Evolutionary conservation across 192 early-diverging fungal genomes (phyloP).

Genomic region (Diversispora epigaea): DNA sequence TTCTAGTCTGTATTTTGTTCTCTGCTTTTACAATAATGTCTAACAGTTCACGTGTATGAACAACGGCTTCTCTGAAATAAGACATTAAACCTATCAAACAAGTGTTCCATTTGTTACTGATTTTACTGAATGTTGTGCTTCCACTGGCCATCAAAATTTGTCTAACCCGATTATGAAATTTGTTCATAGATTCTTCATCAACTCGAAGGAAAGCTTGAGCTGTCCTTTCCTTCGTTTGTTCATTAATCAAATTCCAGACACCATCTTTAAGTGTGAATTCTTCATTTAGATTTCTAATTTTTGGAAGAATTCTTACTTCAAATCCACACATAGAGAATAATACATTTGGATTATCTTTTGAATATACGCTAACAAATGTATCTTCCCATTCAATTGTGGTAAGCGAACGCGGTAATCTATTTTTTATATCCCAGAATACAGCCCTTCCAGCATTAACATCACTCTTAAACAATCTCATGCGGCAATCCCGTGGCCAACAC

Average conservation of each 20-base stretch:
- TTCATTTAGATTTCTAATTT: conserved; percentile 78
- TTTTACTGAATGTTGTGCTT: conserved; percentile 96
- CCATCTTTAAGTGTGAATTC: conserved; percentile 88
- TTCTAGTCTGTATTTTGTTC: conserved; percentile 98
- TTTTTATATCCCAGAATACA: conserved; percentile 99
- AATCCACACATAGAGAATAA: conserved; percentile 91
- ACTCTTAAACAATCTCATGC: conserved; percentile 99
- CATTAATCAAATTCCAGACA: conserved; percentile 94
- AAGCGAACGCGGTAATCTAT: conserved; percentile 92
- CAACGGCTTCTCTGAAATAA: conserved; percentile 96
- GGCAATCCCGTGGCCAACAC: conserved; percentile 98
- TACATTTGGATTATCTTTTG: conserved; percentile 96
- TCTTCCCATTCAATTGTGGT: conserved; percentile 99
- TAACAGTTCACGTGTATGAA: conserved; percentile 94
- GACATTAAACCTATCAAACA: conserved; percentile 94
- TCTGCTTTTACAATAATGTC: conserved; percentile 97
- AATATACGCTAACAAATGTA: conserved; percentile 94
- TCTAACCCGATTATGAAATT: conserved; percentile 93
- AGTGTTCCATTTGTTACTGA: conserved; percentile 96
- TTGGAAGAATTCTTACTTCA: conserved; percentile 94
- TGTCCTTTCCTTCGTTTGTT: conserved; percentile 96
- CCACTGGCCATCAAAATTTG: conserved; percentile 98
- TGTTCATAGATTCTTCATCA: conserved; percentile 87
- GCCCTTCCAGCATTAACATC: conserved; percentile 98
- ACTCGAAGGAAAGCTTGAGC: conserved; percentile 97